Base-by-base conservation (phyloP, 2,329 filamentous ascomycete genomes). In the Colletotrichum zoysiae region DNA sequence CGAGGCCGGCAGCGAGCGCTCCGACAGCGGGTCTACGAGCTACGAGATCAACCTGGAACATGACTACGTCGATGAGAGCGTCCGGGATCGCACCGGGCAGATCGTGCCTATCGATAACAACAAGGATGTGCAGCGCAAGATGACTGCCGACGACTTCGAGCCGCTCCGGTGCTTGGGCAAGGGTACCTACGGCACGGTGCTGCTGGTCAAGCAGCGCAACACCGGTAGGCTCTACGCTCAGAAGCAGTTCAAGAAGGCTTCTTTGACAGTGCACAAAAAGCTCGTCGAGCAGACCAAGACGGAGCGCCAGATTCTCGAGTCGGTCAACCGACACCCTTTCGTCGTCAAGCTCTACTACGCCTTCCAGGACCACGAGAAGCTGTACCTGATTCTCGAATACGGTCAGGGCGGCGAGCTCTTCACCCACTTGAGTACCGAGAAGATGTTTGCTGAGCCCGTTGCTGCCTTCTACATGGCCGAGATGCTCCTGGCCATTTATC, bases 391-490 rank as follows among this genome's bases (percentile, higher is more conserved):
- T 75, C 89, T 99, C 33, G 95, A 99, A 83, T 99, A 99, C 81
- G 96, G 96, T 6, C 94, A 97, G 81, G 97, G 97, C 48, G 96
- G 97, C 68, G 97, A 99, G 82, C 87, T 99, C 7, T 99, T 99
- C 80, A 95, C 93, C n/a, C 95, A 98, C 78, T 87, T 99, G 35
- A 94, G 91, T 71, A 92, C 94, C 75, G 95, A 98, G 81, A 93
- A 94, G 81, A 98, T 98, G 93, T 98, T 99, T 76, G 88, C 92
- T 18, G 95, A 98, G 82, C 88, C 93, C 20, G 92, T 92, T 2
- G 93, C 95, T 0, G 94, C 95, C 1, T 99, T 98, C 82, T 99
- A 99, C 87, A 97, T 98, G 93, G 97, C 95, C 0, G 95, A 99
- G 84, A 97, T 99, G 91, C 91, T 97, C 5, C 89, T 99, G 33